phyloP scores from a whole-genome alignment of 495 filamentous ascomycete species.

The Penicillium flavigenum region DNA sequence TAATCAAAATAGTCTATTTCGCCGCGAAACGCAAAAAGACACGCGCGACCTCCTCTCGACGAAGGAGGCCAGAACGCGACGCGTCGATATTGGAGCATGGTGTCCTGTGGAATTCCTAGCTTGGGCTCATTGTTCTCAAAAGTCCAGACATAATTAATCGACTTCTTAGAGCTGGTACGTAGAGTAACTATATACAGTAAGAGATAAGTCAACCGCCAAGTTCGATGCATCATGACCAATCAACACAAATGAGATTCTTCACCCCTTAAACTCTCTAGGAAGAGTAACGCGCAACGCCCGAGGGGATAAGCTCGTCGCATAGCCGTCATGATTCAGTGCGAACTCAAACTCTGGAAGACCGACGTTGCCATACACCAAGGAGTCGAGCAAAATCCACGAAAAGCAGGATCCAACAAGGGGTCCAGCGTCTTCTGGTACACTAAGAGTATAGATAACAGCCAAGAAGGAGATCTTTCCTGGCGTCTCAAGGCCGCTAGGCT shows the following conservation, averaged over 20 bases:
- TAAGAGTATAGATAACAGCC: conserved; percentile 40
- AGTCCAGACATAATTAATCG: neutral
- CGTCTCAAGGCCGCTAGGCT: conserved; percentile 41
- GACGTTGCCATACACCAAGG: conserved; percentile 31
- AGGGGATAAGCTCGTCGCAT: conserved; percentile 29
- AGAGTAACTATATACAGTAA: neutral
- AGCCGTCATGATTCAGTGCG: conserved; percentile 28
- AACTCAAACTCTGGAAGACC: conserved; percentile 46
- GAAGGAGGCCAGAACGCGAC: no score
- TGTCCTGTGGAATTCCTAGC: neutral
- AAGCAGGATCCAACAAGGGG: conserved; percentile 25
- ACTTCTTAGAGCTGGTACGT: neutral
- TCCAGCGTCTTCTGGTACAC: conserved; percentile 14
- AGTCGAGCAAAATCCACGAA: conserved; percentile 32
- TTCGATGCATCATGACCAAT: neutral
- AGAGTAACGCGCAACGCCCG: conserved; percentile 26
- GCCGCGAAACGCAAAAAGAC: no score
- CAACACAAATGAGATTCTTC: neutral
- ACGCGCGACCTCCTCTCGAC: no score
- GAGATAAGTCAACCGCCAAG: neutral
- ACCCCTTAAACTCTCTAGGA: neutral
- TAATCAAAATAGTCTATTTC: no score
- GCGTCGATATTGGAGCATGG: no score
- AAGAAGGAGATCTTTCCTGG: conserved; percentile 42
- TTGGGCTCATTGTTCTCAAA: neutral